Evolutionary conservation across 257 asterid species (phyloP), one percentile per base, ranked within the genome.

Genomic region (Solanum sitiens): DNA sequence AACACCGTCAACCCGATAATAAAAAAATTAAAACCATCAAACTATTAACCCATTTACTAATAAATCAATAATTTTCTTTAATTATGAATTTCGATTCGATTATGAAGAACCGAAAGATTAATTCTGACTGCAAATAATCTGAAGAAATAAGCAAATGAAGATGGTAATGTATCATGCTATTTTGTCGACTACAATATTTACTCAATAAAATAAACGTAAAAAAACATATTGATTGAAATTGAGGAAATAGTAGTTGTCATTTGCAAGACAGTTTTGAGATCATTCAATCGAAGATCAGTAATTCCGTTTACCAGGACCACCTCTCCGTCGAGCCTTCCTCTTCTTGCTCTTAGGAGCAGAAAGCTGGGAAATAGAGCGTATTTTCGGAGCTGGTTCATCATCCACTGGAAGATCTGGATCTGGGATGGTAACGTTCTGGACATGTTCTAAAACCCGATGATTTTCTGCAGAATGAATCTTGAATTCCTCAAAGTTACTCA

Each of bases 271-370:
- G 68, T 61, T 61, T 47, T 47, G 85, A 80, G 83, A 21, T 75
- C 83, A 79, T 30, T 44, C 42, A 79, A 45, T 79, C 85, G 30
- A 37, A 30, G 70, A 83, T 89, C 92, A 91, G 84, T 90, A 86
- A 71, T 80, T 88, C 91, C 93, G 79, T 86, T 89, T 91, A 5
- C 92, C 45, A 87, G 84, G 88, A 11, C 92, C 63, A 89, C 74
- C 89, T 91, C 85, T 95, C 88, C 95, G 89, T 87, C 91, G 90
- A 45, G 92, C 92, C 86, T 91, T 89, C 91, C 85, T 93, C 90
- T 90, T 91, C 90, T 91, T 92, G 89, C 77, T 90, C 92, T 88
- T 94, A 11, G 95, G 84, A 67, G 95, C 89, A 32, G 95, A 91
- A 53, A 90, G 87, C 90, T 87, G 93, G 89, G 98, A 84, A 84